A percentile compares a stretch with the other conserved stretches of the same genome.
These are phyloP conservation scores for Apiosordaria backusii DNA, from an alignment of 495 filamentous ascomycete genomes.

Conservation along the genomic window DNA sequence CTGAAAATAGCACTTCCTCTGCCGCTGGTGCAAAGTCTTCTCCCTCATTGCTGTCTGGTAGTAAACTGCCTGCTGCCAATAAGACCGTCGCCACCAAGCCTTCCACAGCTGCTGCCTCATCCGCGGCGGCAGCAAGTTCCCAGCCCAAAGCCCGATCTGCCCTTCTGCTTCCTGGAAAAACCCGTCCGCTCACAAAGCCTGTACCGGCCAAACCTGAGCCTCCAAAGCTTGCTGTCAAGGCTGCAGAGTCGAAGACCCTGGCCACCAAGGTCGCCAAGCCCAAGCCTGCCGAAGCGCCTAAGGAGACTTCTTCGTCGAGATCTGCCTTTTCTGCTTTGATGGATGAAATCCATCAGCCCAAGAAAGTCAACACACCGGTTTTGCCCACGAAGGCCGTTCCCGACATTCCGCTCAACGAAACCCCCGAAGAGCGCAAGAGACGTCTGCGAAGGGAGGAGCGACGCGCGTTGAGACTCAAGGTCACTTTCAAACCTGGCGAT, in stretches of 20 bases:
- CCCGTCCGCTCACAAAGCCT: conserved; percentile 31
- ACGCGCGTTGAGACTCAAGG: conserved; percentile 61
- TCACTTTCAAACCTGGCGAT: conserved; percentile 66
- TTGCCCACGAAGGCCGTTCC: conserved; percentile 47
- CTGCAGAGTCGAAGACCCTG: conserved; percentile 12
- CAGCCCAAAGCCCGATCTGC: conserved; percentile 23
- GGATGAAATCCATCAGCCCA: conserved; percentile 63
- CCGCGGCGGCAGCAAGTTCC: conserved; percentile 10
- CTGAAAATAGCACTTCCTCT: conserved; percentile 25
- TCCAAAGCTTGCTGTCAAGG: conserved; percentile 26
- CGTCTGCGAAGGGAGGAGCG: conserved; percentile 76
- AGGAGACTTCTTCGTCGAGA: conserved; percentile 28
- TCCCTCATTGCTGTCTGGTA: conserved; percentile 1
- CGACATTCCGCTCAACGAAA: conserved; percentile 58
- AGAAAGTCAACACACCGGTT: conserved; percentile 38
- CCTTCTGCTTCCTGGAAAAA: conserved; percentile 37
- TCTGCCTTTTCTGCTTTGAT: conserved; percentile 46
- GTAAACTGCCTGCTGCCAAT: conserved; percentile 19
- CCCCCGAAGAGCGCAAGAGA: conserved; percentile 66
- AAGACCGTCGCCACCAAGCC: conserved; percentile 35
- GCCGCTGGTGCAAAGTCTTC: background rate
- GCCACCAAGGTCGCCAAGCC: conserved; percentile 20
- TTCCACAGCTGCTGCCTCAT: conserved; percentile 26
- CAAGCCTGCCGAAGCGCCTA: conserved; percentile 20
- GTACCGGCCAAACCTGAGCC: conserved; percentile 27